These are phyloP conservation scores for Scopulariopsis brevicaulis DNA, from an alignment of 2,329 filamentous ascomycete species.

Conservation along the genomic window DNA sequence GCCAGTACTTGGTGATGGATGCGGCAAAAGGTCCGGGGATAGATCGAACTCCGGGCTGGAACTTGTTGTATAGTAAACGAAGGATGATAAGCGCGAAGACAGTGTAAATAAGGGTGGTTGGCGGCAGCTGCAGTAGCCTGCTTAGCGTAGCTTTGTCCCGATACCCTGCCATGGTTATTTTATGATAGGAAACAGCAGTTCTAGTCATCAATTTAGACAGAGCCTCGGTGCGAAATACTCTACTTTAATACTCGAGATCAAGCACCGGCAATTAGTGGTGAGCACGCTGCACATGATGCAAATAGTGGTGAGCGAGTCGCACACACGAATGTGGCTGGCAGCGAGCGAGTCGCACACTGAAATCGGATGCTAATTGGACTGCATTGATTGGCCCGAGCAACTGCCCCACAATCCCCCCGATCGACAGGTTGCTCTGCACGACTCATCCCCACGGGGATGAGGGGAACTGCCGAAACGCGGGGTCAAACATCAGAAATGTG, in stretches of 20 bases:
- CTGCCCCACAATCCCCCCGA: too few relatives aligned
- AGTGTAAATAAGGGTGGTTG: background rate
- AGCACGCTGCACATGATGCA: background rate
- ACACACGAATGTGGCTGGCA: too few relatives aligned
- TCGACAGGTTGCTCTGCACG: too few relatives aligned
- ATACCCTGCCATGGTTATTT: background rate
- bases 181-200: background rate
- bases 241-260: background rate
- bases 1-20: constrained; percentile 14
- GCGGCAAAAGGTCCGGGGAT: background rate
- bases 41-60: background rate
- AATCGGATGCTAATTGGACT: too few relatives aligned
- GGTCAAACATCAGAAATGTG: background rate
- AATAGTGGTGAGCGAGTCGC: background rate
- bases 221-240: background rate
- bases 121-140: background rate
- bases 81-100: background rate
- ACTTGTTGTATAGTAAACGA: background rate
- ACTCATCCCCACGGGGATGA: too few relatives aligned
- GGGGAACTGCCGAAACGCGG: background rate
- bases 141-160: background rate
- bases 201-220: background rate
- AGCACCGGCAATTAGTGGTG: background rate
- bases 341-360: too few relatives aligned
- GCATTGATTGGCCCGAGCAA: too few relatives aligned